These are phyloP conservation scores for Medicago ruthenica DNA, from an alignment of 306 rosid species.

Conservation along the genomic window DNA sequence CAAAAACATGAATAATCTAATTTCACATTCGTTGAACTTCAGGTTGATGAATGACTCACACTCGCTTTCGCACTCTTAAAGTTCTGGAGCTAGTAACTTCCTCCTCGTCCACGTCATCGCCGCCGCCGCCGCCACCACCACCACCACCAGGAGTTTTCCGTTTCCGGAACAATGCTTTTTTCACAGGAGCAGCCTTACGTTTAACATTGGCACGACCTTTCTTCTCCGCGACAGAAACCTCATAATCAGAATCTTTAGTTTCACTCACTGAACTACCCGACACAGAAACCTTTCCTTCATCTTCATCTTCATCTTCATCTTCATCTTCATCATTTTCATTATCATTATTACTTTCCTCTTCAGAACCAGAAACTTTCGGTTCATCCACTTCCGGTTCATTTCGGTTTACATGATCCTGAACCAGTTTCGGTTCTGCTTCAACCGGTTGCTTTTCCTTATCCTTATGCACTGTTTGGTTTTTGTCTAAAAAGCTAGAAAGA, in stretches of 20 bases:
- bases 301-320: constrained; percentile 18
- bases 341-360: neutral
- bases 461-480: neutral
- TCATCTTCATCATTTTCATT: neutral
- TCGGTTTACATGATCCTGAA: constrained; percentile 20
- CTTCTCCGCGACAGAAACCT: neutral
- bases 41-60: constrained; percentile 37
- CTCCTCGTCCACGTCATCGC: neutral
- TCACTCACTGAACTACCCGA: constrained; percentile 45
- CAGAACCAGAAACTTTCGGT: constrained; percentile 16
- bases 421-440: neutral
- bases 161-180: neutral
- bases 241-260: constrained; percentile 42
- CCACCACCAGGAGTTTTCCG: neutral
- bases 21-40: neutral
- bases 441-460: neutral
- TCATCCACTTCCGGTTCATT: neutral
- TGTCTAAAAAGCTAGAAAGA: constrained; percentile 53
- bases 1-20: neutral
- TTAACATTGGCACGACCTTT: neutral
- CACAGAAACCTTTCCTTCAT: constrained; percentile 31
- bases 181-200: constrained; percentile 17
- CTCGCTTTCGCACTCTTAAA: constrained; percentile 4
- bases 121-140: neutral
- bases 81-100: constrained; percentile 41